Conservation (phyloP, 371 early-diverging fungal genomes). For the Actinomortierella ambigua region DNA sequence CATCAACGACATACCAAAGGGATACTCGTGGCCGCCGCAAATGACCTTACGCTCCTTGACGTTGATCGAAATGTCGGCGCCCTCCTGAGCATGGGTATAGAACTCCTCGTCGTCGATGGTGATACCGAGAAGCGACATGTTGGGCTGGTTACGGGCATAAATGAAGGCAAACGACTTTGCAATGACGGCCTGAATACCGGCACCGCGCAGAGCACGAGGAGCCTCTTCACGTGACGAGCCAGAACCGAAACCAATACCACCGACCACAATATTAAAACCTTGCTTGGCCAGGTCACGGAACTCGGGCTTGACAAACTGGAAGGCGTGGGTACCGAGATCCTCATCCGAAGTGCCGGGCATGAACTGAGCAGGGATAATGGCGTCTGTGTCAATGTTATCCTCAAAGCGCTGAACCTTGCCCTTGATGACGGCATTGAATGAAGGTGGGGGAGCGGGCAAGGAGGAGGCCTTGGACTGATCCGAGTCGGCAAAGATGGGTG, state of each 20-base stretch:
- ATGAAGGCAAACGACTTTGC: conserved; percentile 74
- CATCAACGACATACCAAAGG: conserved; percentile 64
- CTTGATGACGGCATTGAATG: conserved; percentile 50
- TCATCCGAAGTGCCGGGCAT: conserved; percentile 74
- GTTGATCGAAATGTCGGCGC: conserved; percentile 63
- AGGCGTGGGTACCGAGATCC: conserved; percentile 75
- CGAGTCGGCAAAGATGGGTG: conserved; percentile 54
- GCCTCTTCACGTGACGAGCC: conserved; percentile 82
- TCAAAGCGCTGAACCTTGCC: conserved; percentile 75
- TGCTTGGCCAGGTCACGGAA: conserved; percentile 63
- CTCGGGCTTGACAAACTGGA: conserved; percentile 76
- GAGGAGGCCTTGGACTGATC: conserved; percentile 31
- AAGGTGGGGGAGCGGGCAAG: conserved; percentile 40
- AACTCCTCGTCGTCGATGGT: conserved; percentile 68
- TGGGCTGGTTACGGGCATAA: conserved; percentile 69
- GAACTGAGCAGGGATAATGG: conserved; percentile 81
- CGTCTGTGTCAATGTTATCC: conserved; percentile 79
- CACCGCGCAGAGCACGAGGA: conserved; percentile 73
- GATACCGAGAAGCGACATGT: conserved; percentile 79
- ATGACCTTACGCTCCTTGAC: conserved; percentile 64
- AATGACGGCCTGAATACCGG: conserved; percentile 74
- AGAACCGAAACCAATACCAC: conserved; percentile 71
- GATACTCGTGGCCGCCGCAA: conserved; percentile 54
- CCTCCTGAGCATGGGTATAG: conserved; percentile 73
- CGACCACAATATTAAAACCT: conserved; percentile 71